Evolutionary conservation across 306 rosid genomes (phyloP).

Genomic region (Trifolium fragiferum): DNA sequence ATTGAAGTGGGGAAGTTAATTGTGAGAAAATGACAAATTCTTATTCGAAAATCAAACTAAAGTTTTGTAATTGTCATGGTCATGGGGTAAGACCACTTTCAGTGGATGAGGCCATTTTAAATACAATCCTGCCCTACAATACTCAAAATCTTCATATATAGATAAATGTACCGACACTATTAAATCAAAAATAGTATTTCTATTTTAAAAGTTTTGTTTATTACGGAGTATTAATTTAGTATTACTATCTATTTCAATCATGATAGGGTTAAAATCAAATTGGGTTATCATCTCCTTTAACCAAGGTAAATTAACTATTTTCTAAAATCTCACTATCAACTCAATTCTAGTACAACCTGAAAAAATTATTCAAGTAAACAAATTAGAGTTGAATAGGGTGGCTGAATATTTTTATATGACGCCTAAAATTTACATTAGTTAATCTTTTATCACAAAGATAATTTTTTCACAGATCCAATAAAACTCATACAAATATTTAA

Average conservation of each 20-base stretch:
- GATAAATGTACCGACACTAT: slow-evolving; percentile 41
- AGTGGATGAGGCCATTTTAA: slow-evolving; percentile 31
- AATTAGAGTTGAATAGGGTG: neutral
- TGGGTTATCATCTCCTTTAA: neutral
- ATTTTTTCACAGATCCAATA: no score
- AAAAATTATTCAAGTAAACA: neutral
- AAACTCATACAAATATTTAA: no score
- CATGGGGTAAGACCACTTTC: slow-evolving; percentile 37
- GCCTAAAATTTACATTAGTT: no score
- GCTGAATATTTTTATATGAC: no score
- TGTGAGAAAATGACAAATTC: slow-evolving; percentile 41
- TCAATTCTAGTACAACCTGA: neutral
- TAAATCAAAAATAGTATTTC: neutral
- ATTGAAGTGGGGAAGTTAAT: slow-evolving; percentile 30
- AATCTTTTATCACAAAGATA: no score
- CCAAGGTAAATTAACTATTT: neutral
- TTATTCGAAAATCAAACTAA: slow-evolving; percentile 37
- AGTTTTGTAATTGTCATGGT: slow-evolving; percentile 26
- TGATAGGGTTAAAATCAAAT: slow-evolving; percentile 19
- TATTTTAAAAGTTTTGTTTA: neutral
- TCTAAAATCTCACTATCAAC: neutral
- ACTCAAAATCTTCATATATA: slow-evolving; percentile 3
- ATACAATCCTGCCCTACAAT: slow-evolving; percentile 29
- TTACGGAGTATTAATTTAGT: no score
- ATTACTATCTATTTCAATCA: no score